A percentile compares a stretch with the other conserved stretches of the same genome.
phyloP scores from a whole-genome alignment of 1,139 yeast genomes.

The Martiniozyma asiatica region DNA sequence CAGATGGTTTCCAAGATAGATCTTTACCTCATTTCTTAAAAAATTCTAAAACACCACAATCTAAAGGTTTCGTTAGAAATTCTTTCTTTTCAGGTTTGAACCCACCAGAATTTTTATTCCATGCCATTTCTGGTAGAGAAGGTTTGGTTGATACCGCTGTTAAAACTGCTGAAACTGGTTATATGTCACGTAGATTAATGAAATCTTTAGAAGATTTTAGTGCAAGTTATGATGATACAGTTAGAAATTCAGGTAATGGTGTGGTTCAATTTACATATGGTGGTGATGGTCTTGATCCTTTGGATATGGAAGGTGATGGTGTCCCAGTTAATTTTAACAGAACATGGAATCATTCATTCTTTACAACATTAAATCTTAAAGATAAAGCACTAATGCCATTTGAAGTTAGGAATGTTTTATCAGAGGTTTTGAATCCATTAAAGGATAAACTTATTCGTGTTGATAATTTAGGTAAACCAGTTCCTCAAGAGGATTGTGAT shows the following conservation, averaged over 20 bases:
- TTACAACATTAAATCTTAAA: conserved; percentile 48
- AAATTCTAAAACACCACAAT: conserved; percentile 92
- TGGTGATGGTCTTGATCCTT: conserved; percentile 97
- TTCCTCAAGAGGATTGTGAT: conserved; percentile 31
- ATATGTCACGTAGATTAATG: conserved; percentile 98
- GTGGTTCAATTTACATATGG: conserved; percentile 97
- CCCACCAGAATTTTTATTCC: conserved; percentile 96
- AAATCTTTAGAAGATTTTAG: conserved; percentile 94
- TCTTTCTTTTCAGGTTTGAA: conserved; percentile 88
- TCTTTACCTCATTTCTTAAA: conserved; percentile 95
- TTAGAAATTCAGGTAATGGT: conserved; percentile 88
- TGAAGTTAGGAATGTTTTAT: conserved; percentile 46
- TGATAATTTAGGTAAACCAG: conserved; percentile 60
- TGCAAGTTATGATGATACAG: conserved; percentile 87
- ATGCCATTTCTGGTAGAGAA: conserved; percentile 99
- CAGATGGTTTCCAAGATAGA: conserved; percentile 98
- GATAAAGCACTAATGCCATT: conserved; percentile 61
- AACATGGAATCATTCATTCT: conserved; percentile 88
- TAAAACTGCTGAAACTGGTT: conserved; percentile 81
- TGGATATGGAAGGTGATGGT: conserved; percentile 99
- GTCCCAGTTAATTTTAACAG: conserved; percentile 86
- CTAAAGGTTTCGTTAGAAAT: conserved; percentile 95
- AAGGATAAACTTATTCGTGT: conserved; percentile 48
- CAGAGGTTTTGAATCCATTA: conserved; percentile 47
- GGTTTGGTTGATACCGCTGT: conserved; percentile 95